phyloP scores from a whole-genome alignment of 441 rosid genomes.

The Lepidium campestre region DNA sequence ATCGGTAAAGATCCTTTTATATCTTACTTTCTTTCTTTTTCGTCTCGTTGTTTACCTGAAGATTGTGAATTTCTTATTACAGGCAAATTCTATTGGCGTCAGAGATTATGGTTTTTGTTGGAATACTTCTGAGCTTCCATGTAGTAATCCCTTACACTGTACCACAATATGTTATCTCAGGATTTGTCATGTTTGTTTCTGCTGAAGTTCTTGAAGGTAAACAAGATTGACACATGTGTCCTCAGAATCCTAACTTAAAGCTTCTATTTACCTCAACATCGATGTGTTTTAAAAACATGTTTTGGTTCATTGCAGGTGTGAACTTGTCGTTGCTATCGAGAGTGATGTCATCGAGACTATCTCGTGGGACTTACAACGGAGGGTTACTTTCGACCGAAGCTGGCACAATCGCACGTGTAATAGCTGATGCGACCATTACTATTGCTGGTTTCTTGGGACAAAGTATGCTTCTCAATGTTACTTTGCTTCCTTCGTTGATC shows the following conservation, averaged over 20 bases:
- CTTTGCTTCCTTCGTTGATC: conserved; percentile 73
- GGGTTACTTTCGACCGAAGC: conserved; percentile 97
- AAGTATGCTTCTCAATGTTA: conserved; percentile 64
- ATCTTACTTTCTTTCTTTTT: background rate
- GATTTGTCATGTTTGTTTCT: conserved; percentile 77
- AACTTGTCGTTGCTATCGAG: conserved; percentile 85
- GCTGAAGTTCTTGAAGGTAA: conserved; percentile 98
- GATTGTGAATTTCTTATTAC: conserved; percentile 12
- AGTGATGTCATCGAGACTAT: conserved; percentile 95
- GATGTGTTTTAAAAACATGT: background rate
- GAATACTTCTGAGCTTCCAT: conserved; percentile 79
- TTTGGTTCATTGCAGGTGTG: conserved; percentile 47
- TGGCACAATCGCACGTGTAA: conserved; percentile 85
- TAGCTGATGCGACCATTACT: conserved; percentile 86
- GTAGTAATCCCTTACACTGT: conserved; percentile 53
- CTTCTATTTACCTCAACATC: background rate
- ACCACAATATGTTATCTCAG: conserved; percentile 87
- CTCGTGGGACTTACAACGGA: conserved; percentile 89
- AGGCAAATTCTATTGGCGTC: conserved; percentile 92
- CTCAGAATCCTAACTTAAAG: background rate
- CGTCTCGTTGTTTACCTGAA: background rate
- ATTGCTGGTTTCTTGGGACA: conserved; percentile 75
- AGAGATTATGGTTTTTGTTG: conserved; percentile 72
- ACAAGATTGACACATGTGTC: background rate
- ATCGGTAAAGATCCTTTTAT: conserved; percentile 41